Percentiles rank a stretch among this genome's conserved stretches.
These are phyloP conservation scores for Trichophyton mentagrophytes DNA, from an alignment of 2,329 filamentous ascomycete genomes.

Conservation along the genomic window DNA sequence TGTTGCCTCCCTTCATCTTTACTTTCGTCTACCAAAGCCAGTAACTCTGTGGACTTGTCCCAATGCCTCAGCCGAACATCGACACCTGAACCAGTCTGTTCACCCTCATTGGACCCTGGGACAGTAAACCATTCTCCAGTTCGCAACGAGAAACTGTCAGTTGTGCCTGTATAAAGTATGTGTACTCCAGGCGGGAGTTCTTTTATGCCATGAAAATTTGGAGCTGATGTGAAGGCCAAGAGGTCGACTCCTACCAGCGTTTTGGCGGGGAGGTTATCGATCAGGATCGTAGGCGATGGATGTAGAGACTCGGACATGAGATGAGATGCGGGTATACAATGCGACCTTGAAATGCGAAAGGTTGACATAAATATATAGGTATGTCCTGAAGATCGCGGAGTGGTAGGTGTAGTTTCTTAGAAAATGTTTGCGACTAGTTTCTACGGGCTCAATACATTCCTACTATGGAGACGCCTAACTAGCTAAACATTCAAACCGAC, in stretches of 20 bases:
- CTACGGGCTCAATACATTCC: not conserved
- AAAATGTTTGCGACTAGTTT: not conserved
- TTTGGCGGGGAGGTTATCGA: constrained; percentile 34
- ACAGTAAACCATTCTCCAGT: constrained; percentile 50
- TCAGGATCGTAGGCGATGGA: constrained; percentile 32
- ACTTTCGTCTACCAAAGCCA: constrained; percentile 22
- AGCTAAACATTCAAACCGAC: not conserved
- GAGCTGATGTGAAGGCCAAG: constrained; percentile 50
- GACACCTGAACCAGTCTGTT: constrained; percentile 16
- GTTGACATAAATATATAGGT: not conserved
- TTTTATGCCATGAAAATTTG: constrained; percentile 49
- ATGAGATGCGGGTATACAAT: constrained; percentile 8
- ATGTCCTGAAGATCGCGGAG: not conserved
- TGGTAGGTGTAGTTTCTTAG: not conserved
- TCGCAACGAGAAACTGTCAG: constrained; percentile 46
- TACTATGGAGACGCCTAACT: not conserved
- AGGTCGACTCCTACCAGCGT: constrained; percentile 41
- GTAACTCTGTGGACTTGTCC: constrained; percentile 29
- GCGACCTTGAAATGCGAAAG: not conserved
- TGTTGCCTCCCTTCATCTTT: constrained; percentile 33
- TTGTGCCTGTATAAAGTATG: constrained; percentile 49
- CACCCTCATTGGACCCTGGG: constrained; percentile 9
- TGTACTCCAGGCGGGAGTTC: constrained; percentile 47
- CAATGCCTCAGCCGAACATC: constrained; percentile 45
- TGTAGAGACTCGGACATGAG: constrained; percentile 16